Evolutionary conservation across 495 filamentous ascomycete species (phyloP).

Genomic region (Aspergillus bridgeri): DNA sequence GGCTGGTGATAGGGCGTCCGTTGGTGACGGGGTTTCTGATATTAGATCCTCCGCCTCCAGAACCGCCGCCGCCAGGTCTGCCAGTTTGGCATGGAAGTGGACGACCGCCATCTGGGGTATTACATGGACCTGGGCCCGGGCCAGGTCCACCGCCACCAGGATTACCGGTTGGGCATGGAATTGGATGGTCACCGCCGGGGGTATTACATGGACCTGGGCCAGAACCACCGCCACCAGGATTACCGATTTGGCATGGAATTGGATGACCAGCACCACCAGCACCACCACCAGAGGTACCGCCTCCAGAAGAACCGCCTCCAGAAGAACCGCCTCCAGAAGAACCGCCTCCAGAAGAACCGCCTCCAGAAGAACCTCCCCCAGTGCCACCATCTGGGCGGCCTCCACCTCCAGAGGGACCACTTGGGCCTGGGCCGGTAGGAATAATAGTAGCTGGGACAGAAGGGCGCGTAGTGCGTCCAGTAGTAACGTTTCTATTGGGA

Average conservation of each 20-base stretch:
- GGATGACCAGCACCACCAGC: not conserved
- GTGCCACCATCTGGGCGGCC: no score
- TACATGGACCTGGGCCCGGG: no score
- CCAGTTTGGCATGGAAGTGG: not conserved
- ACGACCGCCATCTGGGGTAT: no score
- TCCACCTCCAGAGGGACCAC: not conserved
- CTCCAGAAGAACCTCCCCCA: not conserved
- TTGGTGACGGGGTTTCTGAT: no score
- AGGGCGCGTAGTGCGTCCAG: no score
- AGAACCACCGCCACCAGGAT: not conserved
- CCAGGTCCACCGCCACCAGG: not conserved
- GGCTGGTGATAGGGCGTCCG: no score
- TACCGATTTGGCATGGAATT: no score
- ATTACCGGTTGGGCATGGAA: not conserved
- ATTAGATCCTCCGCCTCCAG: not conserved
- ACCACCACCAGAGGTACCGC: not conserved
- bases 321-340: no score
- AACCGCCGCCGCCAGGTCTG: constrained; percentile 2
- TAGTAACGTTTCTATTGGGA: no score
- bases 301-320: no score
- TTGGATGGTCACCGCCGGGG: not conserved
- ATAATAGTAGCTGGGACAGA: not conserved
- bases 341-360: no score
- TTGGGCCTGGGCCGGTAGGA: no score
- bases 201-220: not conserved